Conservation (phyloP, 208 protist genomes). For the Acanthamoeba lenticulata region DNA sequence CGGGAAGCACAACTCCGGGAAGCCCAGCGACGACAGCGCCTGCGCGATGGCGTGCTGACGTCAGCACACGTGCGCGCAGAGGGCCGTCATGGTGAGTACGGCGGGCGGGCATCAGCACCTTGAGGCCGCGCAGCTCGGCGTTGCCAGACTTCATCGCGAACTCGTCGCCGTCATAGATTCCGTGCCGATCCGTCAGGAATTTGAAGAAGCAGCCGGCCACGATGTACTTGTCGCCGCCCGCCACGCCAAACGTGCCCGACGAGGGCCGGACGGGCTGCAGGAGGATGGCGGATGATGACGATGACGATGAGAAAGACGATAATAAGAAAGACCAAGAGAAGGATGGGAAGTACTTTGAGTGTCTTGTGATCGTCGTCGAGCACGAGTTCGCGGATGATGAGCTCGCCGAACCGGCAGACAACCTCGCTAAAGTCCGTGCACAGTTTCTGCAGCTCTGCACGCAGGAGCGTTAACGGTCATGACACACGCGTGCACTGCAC, state of each 20-base stretch:
- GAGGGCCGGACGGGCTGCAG: slow-evolving; percentile 4
- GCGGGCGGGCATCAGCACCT: not conserved
- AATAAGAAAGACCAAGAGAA: not conserved
- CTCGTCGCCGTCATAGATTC: slow-evolving; percentile 65
- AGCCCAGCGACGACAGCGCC: slow-evolving; percentile 4
- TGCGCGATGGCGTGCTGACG: not conserved
- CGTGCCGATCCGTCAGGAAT: slow-evolving; percentile 63
- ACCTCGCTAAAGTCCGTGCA: slow-evolving; percentile 46
- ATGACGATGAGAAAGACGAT: not conserved
- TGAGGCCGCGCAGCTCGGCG: slow-evolving; percentile 53
- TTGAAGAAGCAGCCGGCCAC: slow-evolving; percentile 72
- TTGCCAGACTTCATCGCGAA: slow-evolving; percentile 67
- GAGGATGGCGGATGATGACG: not conserved
- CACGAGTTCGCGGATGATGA: slow-evolving; percentile 46
- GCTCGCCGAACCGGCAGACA: not conserved
- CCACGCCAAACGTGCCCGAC: slow-evolving; percentile 38
- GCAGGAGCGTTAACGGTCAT: not conserved
- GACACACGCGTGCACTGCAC: not conserved
- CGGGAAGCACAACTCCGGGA: slow-evolving; percentile 35
- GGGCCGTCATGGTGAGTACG: not conserved
- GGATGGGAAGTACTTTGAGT: not conserved
- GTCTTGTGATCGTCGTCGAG: slow-evolving; percentile 49
- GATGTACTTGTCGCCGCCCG: slow-evolving; percentile 63
- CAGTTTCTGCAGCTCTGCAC: slow-evolving; percentile 31
- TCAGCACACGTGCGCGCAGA: not conserved